These are phyloP conservation scores for Oryza meridionalis DNA, from an alignment of 176 grass and related monocot genomes.

Conservation along the genomic window DNA sequence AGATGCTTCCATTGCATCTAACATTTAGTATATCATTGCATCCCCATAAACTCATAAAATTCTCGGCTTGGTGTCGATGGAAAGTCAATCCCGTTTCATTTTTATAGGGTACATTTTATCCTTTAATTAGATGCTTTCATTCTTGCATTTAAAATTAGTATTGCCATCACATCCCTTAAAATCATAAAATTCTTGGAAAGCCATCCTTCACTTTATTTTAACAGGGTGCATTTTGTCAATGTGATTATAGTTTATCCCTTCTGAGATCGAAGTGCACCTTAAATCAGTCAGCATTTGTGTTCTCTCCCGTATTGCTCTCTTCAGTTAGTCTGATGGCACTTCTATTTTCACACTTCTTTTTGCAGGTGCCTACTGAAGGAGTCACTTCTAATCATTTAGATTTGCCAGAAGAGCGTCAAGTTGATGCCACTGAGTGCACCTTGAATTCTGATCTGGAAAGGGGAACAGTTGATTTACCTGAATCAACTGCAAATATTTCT, in stretches of 20 bases:
- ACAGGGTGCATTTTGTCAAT: conserved; percentile 12
- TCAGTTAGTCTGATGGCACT: conserved; percentile 11
- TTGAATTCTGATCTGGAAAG: conserved; percentile 40
- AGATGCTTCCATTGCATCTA: background rate
- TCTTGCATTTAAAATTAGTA: conserved; percentile 12
- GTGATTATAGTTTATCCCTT: conserved; percentile 23
- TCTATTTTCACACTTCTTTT: conserved; percentile 3
- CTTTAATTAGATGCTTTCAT: conserved; percentile 21
- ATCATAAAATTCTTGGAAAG: conserved; percentile 30
- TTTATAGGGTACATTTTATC: conserved; percentile 6
- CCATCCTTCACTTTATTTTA: background rate
- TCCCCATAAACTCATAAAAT: conserved; percentile 28
- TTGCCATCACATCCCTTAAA: background rate
- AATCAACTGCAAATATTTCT: conserved; percentile 42
- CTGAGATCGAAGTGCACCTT: conserved; percentile 10
- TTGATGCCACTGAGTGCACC: conserved; percentile 24
- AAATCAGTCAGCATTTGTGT: conserved; percentile 33
- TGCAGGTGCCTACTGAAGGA: conserved; percentile 47
- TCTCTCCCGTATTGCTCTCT: conserved; percentile 36
- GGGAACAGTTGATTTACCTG: conserved; percentile 3
- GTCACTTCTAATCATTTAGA: conserved; percentile 42
- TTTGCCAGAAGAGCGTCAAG: conserved; percentile 27
- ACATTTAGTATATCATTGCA: background rate
- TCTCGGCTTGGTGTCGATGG: background rate
- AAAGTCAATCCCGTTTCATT: conserved; percentile 9